Percentiles rank a stretch among this genome's conserved stretches.
These are phyloP conservation scores for Isabelozyma gotoi DNA, from an alignment of 805 yeast species.

Conservation along the genomic window DNA sequence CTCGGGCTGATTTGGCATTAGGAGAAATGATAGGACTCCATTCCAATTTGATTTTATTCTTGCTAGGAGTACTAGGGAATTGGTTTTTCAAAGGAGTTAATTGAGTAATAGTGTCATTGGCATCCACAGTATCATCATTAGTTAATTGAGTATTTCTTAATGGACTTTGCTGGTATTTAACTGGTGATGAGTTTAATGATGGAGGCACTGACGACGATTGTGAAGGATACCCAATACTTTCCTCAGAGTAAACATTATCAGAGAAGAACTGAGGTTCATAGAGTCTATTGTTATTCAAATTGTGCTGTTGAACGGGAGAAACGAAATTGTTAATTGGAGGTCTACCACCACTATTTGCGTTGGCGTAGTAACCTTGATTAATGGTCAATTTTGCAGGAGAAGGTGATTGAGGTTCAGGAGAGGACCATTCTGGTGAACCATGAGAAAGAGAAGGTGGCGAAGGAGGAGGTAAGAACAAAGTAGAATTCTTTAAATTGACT, in stretches of 20 bases:
- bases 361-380: not conserved
- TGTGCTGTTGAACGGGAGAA: not conserved
- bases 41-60: constrained; percentile 33
- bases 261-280: constrained; percentile 43
- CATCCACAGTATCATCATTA: constrained; percentile 36
- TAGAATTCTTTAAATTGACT: constrained; percentile 13
- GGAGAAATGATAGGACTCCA: constrained; percentile 49
- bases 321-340: not conserved
- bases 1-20: constrained; percentile 20
- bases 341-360: not conserved
- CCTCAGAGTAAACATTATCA: constrained; percentile 17
- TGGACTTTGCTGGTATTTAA: constrained; percentile 22
- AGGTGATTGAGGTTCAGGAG: constrained; percentile 39
- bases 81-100: constrained; percentile 38
- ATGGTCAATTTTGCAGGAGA: constrained; percentile 18
- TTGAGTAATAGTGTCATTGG: constrained; percentile 40
- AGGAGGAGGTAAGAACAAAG: constrained; percentile 38
- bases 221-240: constrained; percentile 8
- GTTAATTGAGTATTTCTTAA: constrained; percentile 12
- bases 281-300: no score
- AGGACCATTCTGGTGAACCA: constrained; percentile 38
- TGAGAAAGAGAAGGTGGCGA: constrained; percentile 29
- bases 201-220: constrained; percentile 25
- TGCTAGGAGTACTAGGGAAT: constrained; percentile 33
- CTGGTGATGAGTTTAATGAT: constrained; percentile 32